These are phyloP conservation scores for Candida glaebosa DNA, from an alignment of 805 yeast genomes.

Conservation along the genomic window DNA sequence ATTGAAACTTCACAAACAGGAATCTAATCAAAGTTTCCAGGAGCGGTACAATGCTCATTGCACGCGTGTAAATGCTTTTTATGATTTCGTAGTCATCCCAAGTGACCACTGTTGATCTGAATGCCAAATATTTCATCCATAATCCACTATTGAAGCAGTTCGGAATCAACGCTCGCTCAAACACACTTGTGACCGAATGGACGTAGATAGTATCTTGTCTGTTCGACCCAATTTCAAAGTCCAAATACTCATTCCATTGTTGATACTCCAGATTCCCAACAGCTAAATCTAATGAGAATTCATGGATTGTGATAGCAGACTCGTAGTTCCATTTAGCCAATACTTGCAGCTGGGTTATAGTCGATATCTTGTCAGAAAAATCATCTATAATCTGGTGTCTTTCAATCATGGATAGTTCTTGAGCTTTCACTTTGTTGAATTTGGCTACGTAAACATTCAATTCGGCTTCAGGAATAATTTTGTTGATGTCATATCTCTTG, in stretches of 20 bases:
- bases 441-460: conserved; percentile 19
- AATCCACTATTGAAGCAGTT: conserved; percentile 54
- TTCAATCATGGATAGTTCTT: conserved; percentile 34
- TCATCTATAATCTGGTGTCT: conserved; percentile 40
- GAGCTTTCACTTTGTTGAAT: conserved; percentile 18
- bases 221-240: conserved; percentile 43
- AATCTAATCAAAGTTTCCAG: conserved; percentile 21
- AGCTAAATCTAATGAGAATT: conserved; percentile 44
- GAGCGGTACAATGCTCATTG: conserved; percentile 39
- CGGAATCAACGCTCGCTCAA: conserved; percentile 73
- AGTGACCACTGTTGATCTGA: conserved; percentile 34
- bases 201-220: conserved; percentile 2
- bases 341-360: conserved; percentile 49
- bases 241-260: conserved; percentile 63
- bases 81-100: conserved; percentile 23
- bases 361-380: conserved; percentile 41
- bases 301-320: conserved; percentile 52
- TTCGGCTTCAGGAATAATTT: conserved; percentile 16
- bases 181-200: conserved; percentile 44
- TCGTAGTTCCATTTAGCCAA: conserved; percentile 71
- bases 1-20: conserved; percentile 22
- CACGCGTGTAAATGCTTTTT: conserved; percentile 49
- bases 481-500: conserved; percentile 28
- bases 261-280: conserved; percentile 39
- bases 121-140: conserved; percentile 69